Percentiles rank a stretch among this genome's conserved stretches.
These are phyloP conservation scores for Clathrus columnatus DNA, from an alignment of 768 basidiomycete genomes.

Conservation along the genomic window DNA sequence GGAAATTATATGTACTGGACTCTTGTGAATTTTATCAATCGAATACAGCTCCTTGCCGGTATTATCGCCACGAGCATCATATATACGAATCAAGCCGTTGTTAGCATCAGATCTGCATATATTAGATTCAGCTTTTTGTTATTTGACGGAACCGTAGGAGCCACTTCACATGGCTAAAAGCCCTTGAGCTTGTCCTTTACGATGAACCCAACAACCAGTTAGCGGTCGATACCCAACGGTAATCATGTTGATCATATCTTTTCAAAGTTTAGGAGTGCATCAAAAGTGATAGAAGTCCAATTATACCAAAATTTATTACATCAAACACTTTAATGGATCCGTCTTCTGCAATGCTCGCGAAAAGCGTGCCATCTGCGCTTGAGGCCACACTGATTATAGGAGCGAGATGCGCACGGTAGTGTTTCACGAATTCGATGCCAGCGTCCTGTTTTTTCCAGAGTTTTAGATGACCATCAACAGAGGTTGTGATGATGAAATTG, in stretches of 20 bases:
- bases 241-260: constrained; percentile 99
- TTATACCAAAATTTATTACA: constrained; percentile 92
- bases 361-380: constrained; percentile 85
- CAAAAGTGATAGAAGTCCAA: background rate
- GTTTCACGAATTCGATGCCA: constrained; percentile 97
- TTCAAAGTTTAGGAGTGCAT: background rate
- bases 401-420: constrained; percentile 85
- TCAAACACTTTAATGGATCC: constrained; percentile 94
- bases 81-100: constrained; percentile 72
- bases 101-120: constrained; percentile 62
- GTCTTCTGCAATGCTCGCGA: constrained; percentile 88
- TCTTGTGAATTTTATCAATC: constrained; percentile 70
- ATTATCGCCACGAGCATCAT: constrained; percentile 81
- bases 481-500: constrained; percentile 89
- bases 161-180: constrained; percentile 79
- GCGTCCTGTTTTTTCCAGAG: constrained; percentile 98
- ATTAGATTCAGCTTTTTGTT: background rate
- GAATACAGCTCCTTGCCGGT: constrained; percentile 62
- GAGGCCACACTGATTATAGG: constrained; percentile 74
- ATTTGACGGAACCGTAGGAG: background rate
- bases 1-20: constrained; percentile 85
- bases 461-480: constrained; percentile 90
- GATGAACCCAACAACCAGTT: constrained; percentile 93
- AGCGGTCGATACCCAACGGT: constrained; percentile 80
- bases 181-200: constrained; percentile 76